Evolutionary conservation across 352 stramenopile species (phyloP), one percentile per base, ranked within the genome.

Genomic region (Phytophthora melonis): DNA sequence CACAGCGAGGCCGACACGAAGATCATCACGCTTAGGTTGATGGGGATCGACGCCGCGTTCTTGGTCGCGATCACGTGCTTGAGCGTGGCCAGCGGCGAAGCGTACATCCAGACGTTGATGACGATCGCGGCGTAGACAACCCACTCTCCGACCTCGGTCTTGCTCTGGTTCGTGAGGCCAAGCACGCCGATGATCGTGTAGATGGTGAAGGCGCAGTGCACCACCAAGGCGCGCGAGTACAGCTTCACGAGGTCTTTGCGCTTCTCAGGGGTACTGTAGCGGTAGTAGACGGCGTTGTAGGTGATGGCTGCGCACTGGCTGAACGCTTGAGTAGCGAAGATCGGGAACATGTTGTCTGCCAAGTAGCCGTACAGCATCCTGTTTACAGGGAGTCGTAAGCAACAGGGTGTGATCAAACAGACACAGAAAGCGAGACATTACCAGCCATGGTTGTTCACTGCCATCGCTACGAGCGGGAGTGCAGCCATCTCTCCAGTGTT

Each of bases 61-160:
- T 83, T 85, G 58, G 70, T 82, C 3, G 39, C 41, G 14, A 93
- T 21, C 36, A 90, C 85, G 3, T 79, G 62, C 54, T 64, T 72
- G 27, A 91, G 58, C 3, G 69, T 84, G 34, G 58, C 80, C 5
- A 93, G 76, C 7, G 84, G 84, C 0, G 84, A 89, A 41, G 78
- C 71, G 66, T 86, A 92, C 52, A 92, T 67, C 21, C 86, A 66
- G 52, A 90, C 64, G 27, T 77, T 85, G 52, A 84, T 80, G n/a
- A 68, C 69, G 19, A 82, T 77, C 3, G 68, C 79, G 41, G 84
- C 73, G 36, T 72, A 86, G 4, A 80, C 84, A 11, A 72, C 57
- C 18, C 27, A 72, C 19, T 67, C 58, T 1, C 56, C 65, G 39
- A 77, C 70, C 9, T 64, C 5, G 19, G 16, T 16, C 32, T 73